Conservation (phyloP, 2,329 filamentous ascomycete species). For the Fusarium cyanostomum region DNA sequence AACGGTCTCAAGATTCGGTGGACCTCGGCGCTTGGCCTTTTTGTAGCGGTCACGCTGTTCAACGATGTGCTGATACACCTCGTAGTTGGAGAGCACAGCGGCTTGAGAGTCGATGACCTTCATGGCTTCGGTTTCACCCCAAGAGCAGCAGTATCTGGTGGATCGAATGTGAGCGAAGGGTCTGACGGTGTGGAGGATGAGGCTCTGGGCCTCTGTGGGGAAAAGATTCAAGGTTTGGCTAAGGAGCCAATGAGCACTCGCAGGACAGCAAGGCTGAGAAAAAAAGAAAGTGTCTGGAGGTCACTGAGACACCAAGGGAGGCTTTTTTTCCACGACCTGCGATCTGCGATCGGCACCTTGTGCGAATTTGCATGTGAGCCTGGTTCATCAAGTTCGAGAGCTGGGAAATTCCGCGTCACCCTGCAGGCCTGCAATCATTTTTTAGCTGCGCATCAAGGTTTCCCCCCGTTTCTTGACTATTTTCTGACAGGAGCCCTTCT, state of each 20-base stretch:
- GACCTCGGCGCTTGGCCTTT: constrained; percentile 60
- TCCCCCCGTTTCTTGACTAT: too few relatives aligned
- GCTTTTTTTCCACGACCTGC: neutral
- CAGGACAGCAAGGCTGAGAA: neutral
- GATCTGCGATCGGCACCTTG: constrained; percentile 4
- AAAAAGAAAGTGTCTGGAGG: constrained; percentile 1
- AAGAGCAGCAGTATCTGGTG: neutral
- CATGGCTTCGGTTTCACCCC: constrained; percentile 53
- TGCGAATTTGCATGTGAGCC: constrained; percentile 32
- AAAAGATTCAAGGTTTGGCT: neutral
- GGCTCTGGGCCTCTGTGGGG: constrained; percentile 1
- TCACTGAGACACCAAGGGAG: constrained; percentile 1
- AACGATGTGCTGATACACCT: constrained; percentile 73
- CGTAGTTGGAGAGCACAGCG: constrained; percentile 75
- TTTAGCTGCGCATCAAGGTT: neutral
- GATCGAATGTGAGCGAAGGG: constrained; percentile 3
- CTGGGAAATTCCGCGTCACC: constrained; percentile 18
- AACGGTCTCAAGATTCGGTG: constrained; percentile 67
- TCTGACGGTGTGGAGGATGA: constrained; percentile 27
- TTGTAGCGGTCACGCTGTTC: constrained; percentile 65
- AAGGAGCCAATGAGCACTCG: constrained; percentile 17
- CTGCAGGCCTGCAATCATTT: constrained; percentile 17
- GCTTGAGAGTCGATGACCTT: constrained; percentile 78
- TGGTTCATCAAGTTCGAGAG: neutral
- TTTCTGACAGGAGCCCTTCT: neutral